Conservation (phyloP, 805 yeast genomes). For the Schwanniomyces occidentalis region DNA sequence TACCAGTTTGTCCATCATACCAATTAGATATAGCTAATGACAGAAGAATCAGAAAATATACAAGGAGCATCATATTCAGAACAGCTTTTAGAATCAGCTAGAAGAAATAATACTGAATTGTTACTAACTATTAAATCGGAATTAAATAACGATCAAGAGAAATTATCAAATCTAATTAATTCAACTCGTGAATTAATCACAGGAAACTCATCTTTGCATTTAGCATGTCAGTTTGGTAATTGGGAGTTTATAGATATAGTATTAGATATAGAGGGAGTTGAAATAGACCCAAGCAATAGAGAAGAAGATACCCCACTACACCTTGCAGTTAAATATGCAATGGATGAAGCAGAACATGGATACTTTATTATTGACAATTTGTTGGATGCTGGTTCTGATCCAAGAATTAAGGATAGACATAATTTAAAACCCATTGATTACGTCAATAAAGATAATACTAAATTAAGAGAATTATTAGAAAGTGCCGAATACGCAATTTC, state of each 20-base stretch:
- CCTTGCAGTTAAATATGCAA: constrained; percentile 73
- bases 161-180: constrained; percentile 58
- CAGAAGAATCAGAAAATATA: constrained; percentile 1
- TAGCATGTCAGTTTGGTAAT: constrained; percentile 79
- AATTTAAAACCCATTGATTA: constrained; percentile 79
- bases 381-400: constrained; percentile 90
- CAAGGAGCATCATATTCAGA: constrained; percentile 72
- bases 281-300: constrained; percentile 76
- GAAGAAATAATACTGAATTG: constrained; percentile 84
- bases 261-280: constrained; percentile 86
- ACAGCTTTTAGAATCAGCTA: constrained; percentile 81
- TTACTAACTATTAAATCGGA: constrained; percentile 55
- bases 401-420: constrained; percentile 43
- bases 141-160: constrained; percentile 37
- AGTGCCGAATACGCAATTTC: constrained; percentile 78
- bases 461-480: constrained; percentile 63
- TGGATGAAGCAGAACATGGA: constrained; percentile 84
- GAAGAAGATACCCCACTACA: constrained; percentile 91
- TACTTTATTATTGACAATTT: constrained; percentile 73
- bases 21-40: constrained; percentile 5
- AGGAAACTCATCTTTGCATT: constrained; percentile 78
- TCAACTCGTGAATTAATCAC: constrained; percentile 64
- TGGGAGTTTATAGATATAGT: constrained; percentile 82
- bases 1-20: no score
- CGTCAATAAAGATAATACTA: constrained; percentile 52